Conservation (phyloP, 164 flowering plant species). For the Chimonanthus praecox region DNA sequence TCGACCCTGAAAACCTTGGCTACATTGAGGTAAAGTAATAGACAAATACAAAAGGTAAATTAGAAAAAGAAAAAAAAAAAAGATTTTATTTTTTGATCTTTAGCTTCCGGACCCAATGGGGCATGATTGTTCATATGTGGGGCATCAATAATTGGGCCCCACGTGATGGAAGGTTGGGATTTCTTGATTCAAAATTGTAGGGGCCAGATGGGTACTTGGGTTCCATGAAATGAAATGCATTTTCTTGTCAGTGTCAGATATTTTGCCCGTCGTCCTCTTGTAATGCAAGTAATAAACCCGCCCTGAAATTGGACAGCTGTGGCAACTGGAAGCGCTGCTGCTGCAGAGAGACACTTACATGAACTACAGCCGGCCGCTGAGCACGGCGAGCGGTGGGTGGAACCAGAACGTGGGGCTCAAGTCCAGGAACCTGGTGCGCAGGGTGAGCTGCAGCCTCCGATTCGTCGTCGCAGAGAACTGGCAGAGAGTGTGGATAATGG, state of each 20-base stretch:
- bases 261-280: too few relatives aligned
- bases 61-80: neutral
- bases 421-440: constrained; percentile 29
- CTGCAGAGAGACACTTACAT: constrained; percentile 75
- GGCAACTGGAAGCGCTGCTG: constrained; percentile 88
- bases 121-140: neutral
- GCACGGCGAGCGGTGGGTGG: constrained; percentile 58
- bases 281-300: too few relatives aligned
- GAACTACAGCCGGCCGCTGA: constrained; percentile 79
- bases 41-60: neutral
- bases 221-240: too few relatives aligned
- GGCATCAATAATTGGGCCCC: too few relatives aligned
- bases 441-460: constrained; percentile 22
- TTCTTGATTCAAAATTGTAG: too few relatives aligned
- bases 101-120: too few relatives aligned
- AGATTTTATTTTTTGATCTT: neutral
- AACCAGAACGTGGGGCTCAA: constrained; percentile 35
- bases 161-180: too few relatives aligned
- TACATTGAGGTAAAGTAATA: constrained; percentile 73
- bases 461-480: constrained; percentile 61
- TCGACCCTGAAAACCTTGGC: constrained; percentile 84
- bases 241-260: too few relatives aligned
- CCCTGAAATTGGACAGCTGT: constrained; percentile 42
- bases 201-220: too few relatives aligned
- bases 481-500: constrained; percentile 74